Evolutionary conservation across 2,329 filamentous ascomycete genomes (phyloP), one percentile per base, ranked within the genome.

Genomic region (Fusarium sp.): DNA sequence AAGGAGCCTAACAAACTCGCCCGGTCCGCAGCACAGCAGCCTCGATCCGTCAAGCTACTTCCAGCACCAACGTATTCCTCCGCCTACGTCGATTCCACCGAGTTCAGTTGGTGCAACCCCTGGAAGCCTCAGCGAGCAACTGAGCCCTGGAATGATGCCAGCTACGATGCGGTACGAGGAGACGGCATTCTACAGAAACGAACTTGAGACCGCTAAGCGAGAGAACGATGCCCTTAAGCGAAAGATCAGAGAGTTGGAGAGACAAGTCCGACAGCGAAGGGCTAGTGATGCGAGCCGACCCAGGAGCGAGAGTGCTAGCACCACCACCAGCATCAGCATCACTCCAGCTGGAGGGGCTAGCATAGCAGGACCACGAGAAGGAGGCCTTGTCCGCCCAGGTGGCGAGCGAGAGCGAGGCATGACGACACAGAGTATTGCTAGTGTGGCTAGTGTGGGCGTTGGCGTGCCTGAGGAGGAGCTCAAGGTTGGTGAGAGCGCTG

Each of bases 201-300:
- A 91, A 74, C 80, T 91, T 0, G 89, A 91, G 24, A 79, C 73
- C 7, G 86, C 87, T 39, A 91, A 90, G 79, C 82, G 84, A 46
- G 90, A 92, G 78, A 91, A 92, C 63, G 89, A 91, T 53, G 76
- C 78, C 0, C 78, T 92, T 45, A 90, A 89, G 80, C 82, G 84
- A 56, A 84, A 87, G 15, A 86, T 92, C 60, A 83, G 88, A 45
- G 89, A 91, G 43, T 78, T 92, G 13, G 90, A 92, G 79, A 81
- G 83, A 38, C 78, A 83, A 66, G 79, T 90, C 9, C 80, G 84
- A 8, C 84, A 86, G 48, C 78, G 83, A 13, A 79, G 83, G 34
- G 78, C 81, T 38, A 84, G 84, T 69, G 85, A 87, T 50, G 79
- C 80, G 13, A 82, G 82, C 71, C 78, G 81, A 7, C 77, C 79